Percentiles rank a stretch among this genome's conserved stretches.
Conservation (phyloP, 2,329 filamentous ascomycete species). For the Pezicula rhizophila region DNA sequence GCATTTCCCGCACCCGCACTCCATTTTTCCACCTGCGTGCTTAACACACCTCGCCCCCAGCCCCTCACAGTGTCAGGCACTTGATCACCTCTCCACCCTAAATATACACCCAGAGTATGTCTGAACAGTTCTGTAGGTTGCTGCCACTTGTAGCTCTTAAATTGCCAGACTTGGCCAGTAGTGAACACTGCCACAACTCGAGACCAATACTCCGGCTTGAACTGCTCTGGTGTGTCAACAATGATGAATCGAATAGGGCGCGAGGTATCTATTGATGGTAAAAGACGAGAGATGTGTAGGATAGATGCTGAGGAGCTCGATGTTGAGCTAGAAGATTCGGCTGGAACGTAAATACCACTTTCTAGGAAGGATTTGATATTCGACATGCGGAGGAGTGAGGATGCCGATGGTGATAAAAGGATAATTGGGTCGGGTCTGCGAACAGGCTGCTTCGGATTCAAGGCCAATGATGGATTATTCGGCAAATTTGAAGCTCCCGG, state of each 20-base stretch:
- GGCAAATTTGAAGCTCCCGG: conserved; percentile 28
- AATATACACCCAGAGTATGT: conserved; percentile 79
- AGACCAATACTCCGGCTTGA: conserved; percentile 97
- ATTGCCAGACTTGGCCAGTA: conserved; percentile 96
- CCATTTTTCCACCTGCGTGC: conserved; percentile 80
- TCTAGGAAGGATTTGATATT: conserved; percentile 95
- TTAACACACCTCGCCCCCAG: conserved; percentile 81
- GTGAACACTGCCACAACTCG: conserved; percentile 95
- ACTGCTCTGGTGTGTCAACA: conserved; percentile 86
- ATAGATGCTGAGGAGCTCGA: conserved; percentile 67
- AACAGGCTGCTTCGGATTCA: conserved; percentile 46
- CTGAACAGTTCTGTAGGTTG: conserved; percentile 83
- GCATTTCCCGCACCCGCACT: conserved; percentile 42
- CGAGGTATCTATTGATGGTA: conserved; percentile 64
- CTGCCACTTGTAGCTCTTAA: conserved; percentile 96
- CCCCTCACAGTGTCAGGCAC: conserved; percentile 70
- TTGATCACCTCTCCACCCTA: conserved; percentile 85
- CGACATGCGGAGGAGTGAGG: conserved; percentile 86
- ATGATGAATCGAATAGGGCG: conserved; percentile 88
- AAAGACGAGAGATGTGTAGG: conserved; percentile 73
- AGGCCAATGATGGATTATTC: conserved; percentile 40
- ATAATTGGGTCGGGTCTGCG: conserved; percentile 78
- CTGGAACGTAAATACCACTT: conserved; percentile 71
- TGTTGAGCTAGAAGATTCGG: conserved; percentile 56
- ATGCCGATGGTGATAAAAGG: conserved; percentile 90